Conservation (phyloP, 768 basidiomycete species). For the Gyrodon lividus region DNA sequence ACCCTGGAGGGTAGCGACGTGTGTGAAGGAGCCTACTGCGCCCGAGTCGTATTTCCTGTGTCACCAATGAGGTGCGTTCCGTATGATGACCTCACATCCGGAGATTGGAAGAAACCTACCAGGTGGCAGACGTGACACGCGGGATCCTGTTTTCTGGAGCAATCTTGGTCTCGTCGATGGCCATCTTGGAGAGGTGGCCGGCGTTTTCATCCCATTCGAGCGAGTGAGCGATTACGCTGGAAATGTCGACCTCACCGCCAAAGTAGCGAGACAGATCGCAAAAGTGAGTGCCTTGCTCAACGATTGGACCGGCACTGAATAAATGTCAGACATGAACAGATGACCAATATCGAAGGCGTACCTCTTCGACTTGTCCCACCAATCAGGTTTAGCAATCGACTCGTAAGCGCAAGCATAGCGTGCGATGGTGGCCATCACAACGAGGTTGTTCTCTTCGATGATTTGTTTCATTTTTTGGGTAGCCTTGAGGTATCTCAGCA, state of each 20-base stretch:
- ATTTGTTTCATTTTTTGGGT: constrained; percentile 97
- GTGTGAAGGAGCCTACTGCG: constrained; percentile 89
- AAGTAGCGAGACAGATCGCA: constrained; percentile 97
- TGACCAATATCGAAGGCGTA: constrained; percentile 19
- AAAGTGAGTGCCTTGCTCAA: constrained; percentile 96
- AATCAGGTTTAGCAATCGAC: constrained; percentile 75
- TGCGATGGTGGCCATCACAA: constrained; percentile 94
- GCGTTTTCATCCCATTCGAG: constrained; percentile 92
- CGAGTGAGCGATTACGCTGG: constrained; percentile 78
- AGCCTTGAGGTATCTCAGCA: constrained; percentile 91
- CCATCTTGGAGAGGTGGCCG: constrained; percentile 77
- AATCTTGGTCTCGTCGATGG: constrained; percentile 83
- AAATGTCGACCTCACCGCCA: constrained; percentile 90
- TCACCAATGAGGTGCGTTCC: constrained; percentile 18
- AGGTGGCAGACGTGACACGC: constrained; percentile 88
- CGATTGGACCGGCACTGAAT: constrained; percentile 68
- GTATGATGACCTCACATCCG: constrained; percentile 11
- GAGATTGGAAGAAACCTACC: constrained; percentile 47
- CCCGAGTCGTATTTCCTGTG: constrained; percentile 92
- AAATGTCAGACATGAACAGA: constrained; percentile 4
- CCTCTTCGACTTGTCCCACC: constrained; percentile 95
- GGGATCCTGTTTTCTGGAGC: constrained; percentile 88
- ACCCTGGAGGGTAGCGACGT: constrained; percentile 89
- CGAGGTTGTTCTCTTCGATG: constrained; percentile 89
- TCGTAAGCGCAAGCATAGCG: constrained; percentile 91